Conservation (phyloP, 371 early-diverging fungal species). For the Nematocida minor region DNA sequence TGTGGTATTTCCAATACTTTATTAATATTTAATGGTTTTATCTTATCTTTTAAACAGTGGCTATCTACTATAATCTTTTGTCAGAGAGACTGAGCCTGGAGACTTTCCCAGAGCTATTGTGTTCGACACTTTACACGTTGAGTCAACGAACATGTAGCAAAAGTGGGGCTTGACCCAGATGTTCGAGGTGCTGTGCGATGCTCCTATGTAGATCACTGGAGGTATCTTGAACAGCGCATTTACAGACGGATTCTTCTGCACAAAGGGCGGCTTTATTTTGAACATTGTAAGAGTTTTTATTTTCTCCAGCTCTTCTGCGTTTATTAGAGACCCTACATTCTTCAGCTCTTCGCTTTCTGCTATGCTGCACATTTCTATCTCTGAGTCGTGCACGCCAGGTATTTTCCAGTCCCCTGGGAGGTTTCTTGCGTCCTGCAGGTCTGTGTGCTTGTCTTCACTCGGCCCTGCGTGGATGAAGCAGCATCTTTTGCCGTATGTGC, state of each 20-base stretch:
- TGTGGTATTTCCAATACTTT: neutral
- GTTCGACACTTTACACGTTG: neutral
- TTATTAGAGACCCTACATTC: neutral
- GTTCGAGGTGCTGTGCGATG: constrained; percentile 14
- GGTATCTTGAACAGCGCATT: neutral
- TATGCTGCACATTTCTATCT: neutral
- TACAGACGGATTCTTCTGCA: neutral
- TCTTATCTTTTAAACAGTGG: neutral
- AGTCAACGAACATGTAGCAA: constrained; percentile 41
- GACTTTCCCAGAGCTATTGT: constrained; percentile 33
- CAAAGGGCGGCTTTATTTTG: neutral
- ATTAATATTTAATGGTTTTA: neutral
- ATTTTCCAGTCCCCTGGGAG: constrained; percentile 50
- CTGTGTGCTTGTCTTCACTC: constrained; percentile 14
- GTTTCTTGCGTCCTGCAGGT: constrained; percentile 45
- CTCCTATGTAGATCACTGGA: neutral
- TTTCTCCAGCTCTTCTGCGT: neutral
- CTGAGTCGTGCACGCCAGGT: constrained; percentile 14
- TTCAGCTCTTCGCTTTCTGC: constrained; percentile 3
- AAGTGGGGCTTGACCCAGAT: constrained; percentile 26
- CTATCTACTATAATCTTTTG: constrained; percentile 12
- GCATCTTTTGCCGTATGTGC: constrained; percentile 71
- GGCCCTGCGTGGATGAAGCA: constrained; percentile 68
- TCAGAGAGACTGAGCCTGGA: constrained; percentile 9
- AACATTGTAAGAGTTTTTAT: neutral